These are phyloP conservation scores for Lodderomyces margitis DNA, from an alignment of 1,139 yeast genomes.

Conservation along the genomic window DNA sequence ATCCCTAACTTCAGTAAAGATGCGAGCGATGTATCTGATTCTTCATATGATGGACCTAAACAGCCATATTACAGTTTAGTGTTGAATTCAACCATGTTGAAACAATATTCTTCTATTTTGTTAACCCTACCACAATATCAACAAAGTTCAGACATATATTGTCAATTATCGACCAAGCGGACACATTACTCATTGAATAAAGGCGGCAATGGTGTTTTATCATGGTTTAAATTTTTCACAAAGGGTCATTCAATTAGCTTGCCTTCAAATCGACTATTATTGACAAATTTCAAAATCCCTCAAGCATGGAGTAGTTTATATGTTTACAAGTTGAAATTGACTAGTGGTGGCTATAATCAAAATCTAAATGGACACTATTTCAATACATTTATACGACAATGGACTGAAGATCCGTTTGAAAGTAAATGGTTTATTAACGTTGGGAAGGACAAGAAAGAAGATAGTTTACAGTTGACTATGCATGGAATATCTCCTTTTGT, in stretches of 20 bases:
- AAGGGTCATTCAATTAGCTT: slow-evolving; percentile 38
- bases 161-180: slow-evolving; percentile 1
- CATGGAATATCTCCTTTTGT: slow-evolving; percentile 83
- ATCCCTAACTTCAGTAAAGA: slow-evolving; percentile 47
- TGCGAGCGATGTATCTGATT: slow-evolving; percentile 37
- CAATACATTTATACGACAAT: slow-evolving; percentile 68
- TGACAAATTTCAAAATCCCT: slow-evolving; percentile 46
- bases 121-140: slow-evolving; percentile 27
- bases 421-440: slow-evolving; percentile 71
- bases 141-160: neutral
- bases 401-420: slow-evolving; percentile 65
- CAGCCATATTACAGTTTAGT: slow-evolving; percentile 49
- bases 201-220: slow-evolving; percentile 20
- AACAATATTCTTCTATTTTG: slow-evolving; percentile 48
- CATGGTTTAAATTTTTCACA: slow-evolving; percentile 18
- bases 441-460: slow-evolving; percentile 21
- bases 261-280: slow-evolving; percentile 40
- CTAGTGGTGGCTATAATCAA: slow-evolving; percentile 12
- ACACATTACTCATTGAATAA: slow-evolving; percentile 25
- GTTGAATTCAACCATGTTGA: slow-evolving; percentile 32
- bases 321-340: slow-evolving; percentile 41
- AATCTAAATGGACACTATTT: slow-evolving; percentile 25
- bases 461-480: slow-evolving; percentile 36
- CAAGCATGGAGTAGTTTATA: slow-evolving; percentile 63
- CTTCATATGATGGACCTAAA: slow-evolving; percentile 49